A percentile compares a stretch with the other conserved stretches of the same genome.
phyloP scores from a whole-genome alignment of 2,329 filamentous ascomycete genomes.

The Fusarium succisae region DNA sequence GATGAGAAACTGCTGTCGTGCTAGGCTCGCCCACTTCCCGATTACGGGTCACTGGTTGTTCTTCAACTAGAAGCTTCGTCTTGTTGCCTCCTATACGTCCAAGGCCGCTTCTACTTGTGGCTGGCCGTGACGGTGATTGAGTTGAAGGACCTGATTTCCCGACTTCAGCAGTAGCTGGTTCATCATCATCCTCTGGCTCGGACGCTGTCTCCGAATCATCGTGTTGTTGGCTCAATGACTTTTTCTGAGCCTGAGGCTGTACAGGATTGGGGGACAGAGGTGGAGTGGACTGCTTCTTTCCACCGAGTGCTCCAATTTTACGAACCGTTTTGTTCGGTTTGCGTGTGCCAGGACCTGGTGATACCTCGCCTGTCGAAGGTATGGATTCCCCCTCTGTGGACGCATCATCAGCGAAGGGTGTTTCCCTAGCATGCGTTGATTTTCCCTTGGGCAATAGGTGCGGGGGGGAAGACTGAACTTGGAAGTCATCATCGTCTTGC shows the following conservation, averaged over 20 bases:
- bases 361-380: slow-evolving; percentile 1
- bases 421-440: slow-evolving; percentile 12
- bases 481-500: slow-evolving; percentile 60
- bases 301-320: slow-evolving; percentile 51
- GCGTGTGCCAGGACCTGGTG: slow-evolving; percentile 10
- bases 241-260: slow-evolving; percentile 1
- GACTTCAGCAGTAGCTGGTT: slow-evolving; percentile 37
- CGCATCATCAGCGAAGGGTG: slow-evolving; percentile 38
- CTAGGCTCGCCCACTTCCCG: slow-evolving; percentile 3
- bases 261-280: slow-evolving; percentile 32
- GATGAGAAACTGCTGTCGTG: slow-evolving; percentile 7
- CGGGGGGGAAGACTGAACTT: slow-evolving; percentile 60
- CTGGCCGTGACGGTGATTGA: slow-evolving; percentile 37
- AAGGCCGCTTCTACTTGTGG: slow-evolving; percentile 46
- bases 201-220: slow-evolving; percentile 56
- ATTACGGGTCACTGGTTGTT: slow-evolving; percentile 1
- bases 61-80: slow-evolving; percentile 26
- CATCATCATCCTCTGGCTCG: slow-evolving; percentile 50
- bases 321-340: slow-evolving; percentile 27
- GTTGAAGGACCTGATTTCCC: slow-evolving; percentile 29
- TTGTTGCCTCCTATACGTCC: slow-evolving; percentile 54
- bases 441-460: slow-evolving; percentile 45
- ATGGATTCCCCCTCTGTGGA: slow-evolving; percentile 47
- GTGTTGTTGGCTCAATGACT: slow-evolving; percentile 2
- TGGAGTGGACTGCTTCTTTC: slow-evolving; percentile 45